Conservation (phyloP, 2,329 filamentous ascomycete genomes). For the Fusarium fracticaudum region DNA sequence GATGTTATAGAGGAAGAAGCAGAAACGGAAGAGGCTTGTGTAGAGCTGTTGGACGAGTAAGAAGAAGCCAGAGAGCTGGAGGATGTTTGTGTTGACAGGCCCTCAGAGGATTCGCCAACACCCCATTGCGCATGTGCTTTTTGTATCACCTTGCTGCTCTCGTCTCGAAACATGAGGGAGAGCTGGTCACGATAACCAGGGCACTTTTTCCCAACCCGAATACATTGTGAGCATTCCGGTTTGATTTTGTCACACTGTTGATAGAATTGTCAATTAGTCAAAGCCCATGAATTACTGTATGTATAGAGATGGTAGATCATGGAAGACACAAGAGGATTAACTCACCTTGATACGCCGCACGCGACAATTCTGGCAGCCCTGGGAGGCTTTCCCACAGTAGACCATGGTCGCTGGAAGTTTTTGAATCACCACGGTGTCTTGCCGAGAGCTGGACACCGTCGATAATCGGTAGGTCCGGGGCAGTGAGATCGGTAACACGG, state of each 20-base stretch:
- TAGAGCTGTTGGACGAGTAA: constrained; percentile 33
- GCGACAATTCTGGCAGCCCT: constrained; percentile 64
- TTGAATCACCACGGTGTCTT: constrained; percentile 3
- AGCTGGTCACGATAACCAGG: constrained; percentile 72
- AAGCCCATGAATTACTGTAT: not conserved
- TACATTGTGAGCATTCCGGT: constrained; percentile 71
- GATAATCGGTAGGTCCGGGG: constrained; percentile 9
- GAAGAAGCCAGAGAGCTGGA: constrained; percentile 37
- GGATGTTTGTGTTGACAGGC: constrained; percentile 32
- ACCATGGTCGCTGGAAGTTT: constrained; percentile 54
- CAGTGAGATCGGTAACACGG: constrained; percentile 10
- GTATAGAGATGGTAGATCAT: not conserved
- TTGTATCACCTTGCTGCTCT: constrained; percentile 69
- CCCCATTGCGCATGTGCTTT: constrained; percentile 66
- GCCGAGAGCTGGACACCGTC: constrained; percentile 16
- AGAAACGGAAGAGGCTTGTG: constrained; percentile 19
- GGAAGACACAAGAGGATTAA: not conserved
- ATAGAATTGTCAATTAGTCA: constrained; percentile 16
- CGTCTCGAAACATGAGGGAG: constrained; percentile 73
- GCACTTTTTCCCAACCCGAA: constrained; percentile 67
- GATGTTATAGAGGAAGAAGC: constrained; percentile 18
- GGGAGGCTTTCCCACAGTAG: constrained; percentile 66
- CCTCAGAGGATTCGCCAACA: constrained; percentile 39
- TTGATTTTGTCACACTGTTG: constrained; percentile 67
- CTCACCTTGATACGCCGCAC: constrained; percentile 65